These are phyloP conservation scores for Syzygium oleosum DNA, from an alignment of 345 rosid genomes.

Conservation along the genomic window DNA sequence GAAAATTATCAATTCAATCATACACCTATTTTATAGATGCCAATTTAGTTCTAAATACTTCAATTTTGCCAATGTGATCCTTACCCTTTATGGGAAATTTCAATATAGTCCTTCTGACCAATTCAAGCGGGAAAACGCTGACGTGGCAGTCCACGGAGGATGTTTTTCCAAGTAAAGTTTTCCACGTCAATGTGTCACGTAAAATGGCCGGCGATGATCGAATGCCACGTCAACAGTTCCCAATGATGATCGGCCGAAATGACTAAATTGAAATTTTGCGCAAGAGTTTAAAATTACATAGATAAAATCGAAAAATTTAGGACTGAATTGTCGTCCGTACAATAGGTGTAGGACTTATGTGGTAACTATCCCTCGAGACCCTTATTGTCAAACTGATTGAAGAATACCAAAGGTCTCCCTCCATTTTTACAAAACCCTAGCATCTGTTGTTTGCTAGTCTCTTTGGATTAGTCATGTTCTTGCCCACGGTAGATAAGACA, in stretches of 20 bases:
- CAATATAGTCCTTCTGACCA: neutral
- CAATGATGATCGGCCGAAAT: fast-evolving
- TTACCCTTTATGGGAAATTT: neutral
- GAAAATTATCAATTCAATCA: neutral
- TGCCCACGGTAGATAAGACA: neutral
- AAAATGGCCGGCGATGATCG: fast-evolving
- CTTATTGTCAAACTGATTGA: neutral
- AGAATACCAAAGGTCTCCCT: neutral
- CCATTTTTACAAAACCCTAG: neutral
- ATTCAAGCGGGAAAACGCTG: fast-evolving
- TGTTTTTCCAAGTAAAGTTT: fast-evolving
- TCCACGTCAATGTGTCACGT: fast-evolving
- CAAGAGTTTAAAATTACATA: neutral
- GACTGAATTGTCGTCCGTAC: fast-evolving
- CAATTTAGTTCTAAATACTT: neutral
- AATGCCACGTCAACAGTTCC: fast-evolving
- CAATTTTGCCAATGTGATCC: neutral
- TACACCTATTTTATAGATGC: neutral
- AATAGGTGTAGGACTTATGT: neutral
- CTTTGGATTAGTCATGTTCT: neutral
- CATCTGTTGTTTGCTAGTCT: neutral
- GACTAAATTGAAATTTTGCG: neutral
- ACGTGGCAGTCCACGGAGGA: neutral
- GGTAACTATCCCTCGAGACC: neutral
- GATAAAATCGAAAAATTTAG: neutral